A percentile compares a stretch with the other conserved stretches of the same genome.
These are phyloP conservation scores for Colletotrichum tofieldiae DNA, from an alignment of 2,329 filamentous ascomycete genomes.

Conservation along the genomic window DNA sequence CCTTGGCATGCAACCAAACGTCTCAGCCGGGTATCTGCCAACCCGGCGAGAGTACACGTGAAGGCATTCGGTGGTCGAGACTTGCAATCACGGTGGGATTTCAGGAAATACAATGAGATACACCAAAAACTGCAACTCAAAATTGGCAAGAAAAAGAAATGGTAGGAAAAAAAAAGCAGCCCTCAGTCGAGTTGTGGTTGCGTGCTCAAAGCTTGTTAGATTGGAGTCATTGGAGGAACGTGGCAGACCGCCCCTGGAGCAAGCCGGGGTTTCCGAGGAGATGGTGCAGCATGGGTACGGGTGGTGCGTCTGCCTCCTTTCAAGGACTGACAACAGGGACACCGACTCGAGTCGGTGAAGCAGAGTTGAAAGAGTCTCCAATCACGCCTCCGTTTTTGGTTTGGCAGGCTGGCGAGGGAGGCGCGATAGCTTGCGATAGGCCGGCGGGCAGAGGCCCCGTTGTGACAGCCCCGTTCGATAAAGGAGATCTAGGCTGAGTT, in stretches of 20 bases:
- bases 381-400: slow-evolving; percentile 9
- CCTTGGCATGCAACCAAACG: slow-evolving; percentile 33
- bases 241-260: slow-evolving; percentile 8
- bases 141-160: not conserved
- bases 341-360: slow-evolving; percentile 35
- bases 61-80: not conserved
- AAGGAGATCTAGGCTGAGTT: slow-evolving; percentile 8
- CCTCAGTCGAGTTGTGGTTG: not conserved
- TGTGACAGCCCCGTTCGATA: slow-evolving; percentile 19
- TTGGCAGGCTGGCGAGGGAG: slow-evolving; percentile 23
- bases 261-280: slow-evolving; percentile 37
- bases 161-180: not conserved
- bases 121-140: not conserved
- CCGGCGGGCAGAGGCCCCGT: slow-evolving; percentile 19
- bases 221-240: slow-evolving; percentile 7
- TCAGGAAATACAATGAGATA: not conserved
- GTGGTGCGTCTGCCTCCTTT: slow-evolving; percentile 1
- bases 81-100: not conserved
- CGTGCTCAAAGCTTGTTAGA: slow-evolving; percentile 28
- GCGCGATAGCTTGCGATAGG: slow-evolving; percentile 32
- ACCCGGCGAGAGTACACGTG: slow-evolving; percentile 10
- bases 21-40: slow-evolving; percentile 5
- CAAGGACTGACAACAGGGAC: slow-evolving; percentile 15
- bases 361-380: slow-evolving; percentile 17
- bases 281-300: slow-evolving; percentile 20